Conservation (phyloP, 2,329 filamentous ascomycete genomes). For the Arachnopeziza araneosa region DNA sequence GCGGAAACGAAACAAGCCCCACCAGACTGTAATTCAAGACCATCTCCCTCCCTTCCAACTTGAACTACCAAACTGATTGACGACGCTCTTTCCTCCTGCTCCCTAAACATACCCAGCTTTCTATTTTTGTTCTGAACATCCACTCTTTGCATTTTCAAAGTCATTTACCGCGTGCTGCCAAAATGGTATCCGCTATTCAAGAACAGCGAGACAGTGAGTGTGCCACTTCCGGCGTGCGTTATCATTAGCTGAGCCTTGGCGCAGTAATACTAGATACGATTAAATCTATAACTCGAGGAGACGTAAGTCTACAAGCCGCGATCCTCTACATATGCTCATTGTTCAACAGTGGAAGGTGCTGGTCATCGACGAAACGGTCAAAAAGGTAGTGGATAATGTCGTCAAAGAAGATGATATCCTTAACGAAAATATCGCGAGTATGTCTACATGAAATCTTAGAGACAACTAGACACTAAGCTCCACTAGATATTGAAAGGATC, state of each 20-base stretch:
- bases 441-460: constrained; percentile 7
- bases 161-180: constrained; percentile 32
- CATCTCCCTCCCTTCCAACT: background rate
- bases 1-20: background rate
- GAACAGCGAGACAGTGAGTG: constrained; percentile 71
- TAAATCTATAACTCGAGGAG: constrained; percentile 71
- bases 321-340: constrained; percentile 11
- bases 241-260: constrained; percentile 12
- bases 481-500: constrained; percentile 87
- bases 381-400: constrained; percentile 83
- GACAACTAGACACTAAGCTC: constrained; percentile 11
- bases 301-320: constrained; percentile 49
- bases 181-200: constrained; percentile 83
- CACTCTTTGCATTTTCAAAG: background rate
- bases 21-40: background rate
- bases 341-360: constrained; percentile 84
- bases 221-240: constrained; percentile 1
- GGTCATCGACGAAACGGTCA: constrained; percentile 77
- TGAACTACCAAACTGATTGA: background rate
- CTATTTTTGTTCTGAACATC: background rate
- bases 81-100: background rate
- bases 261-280: constrained; percentile 69
- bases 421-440: constrained; percentile 92
- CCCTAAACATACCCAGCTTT: background rate
- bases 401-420: constrained; percentile 95